phyloP scores from a whole-genome alignment of 2,329 filamentous ascomycete species.

The Aspergillus pseudoglaucus region DNA sequence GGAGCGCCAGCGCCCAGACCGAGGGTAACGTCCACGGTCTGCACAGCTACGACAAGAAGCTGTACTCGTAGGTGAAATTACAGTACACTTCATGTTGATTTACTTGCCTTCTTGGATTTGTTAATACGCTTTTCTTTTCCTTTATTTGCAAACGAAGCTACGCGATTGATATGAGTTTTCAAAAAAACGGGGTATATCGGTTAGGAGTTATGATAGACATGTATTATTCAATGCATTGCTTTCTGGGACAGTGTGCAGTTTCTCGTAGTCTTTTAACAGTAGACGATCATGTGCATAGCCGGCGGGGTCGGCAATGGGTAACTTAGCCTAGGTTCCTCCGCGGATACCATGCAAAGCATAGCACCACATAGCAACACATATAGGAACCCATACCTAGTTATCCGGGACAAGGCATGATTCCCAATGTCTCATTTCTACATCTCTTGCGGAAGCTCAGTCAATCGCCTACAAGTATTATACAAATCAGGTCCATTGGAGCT shows the following conservation, averaged over 20 bases:
- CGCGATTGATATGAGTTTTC: slow-evolving; percentile 15
- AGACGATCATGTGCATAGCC: too few relatives aligned
- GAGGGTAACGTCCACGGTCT: slow-evolving; percentile 95
- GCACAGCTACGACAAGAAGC: slow-evolving; percentile 99
- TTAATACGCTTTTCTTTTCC: slow-evolving; percentile 18
- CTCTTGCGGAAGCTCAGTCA: too few relatives aligned
- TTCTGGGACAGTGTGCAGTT: slow-evolving; percentile 6
- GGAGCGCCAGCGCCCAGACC: slow-evolving; percentile 88
- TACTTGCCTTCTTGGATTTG: slow-evolving; percentile 11
- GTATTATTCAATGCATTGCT: not conserved
- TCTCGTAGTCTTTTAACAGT: not conserved
- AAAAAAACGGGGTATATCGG: slow-evolving; percentile 26
- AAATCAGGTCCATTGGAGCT: not conserved
- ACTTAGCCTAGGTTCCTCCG: too few relatives aligned
- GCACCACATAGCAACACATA: too few relatives aligned
- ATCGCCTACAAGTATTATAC: not conserved
- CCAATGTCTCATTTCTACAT: too few relatives aligned
- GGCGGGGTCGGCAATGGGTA: too few relatives aligned
- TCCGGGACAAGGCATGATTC: not conserved
- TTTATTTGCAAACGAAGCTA: slow-evolving; percentile 17
- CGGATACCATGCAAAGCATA: too few relatives aligned
- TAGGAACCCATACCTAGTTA: too few relatives aligned
- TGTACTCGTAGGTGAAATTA: slow-evolving; percentile 64
- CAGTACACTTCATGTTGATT: slow-evolving; percentile 6
- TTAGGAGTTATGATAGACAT: slow-evolving; percentile 23